phyloP scores from a whole-genome alignment of 257 asterid species.

The Solanum infundibuliforme region DNA sequence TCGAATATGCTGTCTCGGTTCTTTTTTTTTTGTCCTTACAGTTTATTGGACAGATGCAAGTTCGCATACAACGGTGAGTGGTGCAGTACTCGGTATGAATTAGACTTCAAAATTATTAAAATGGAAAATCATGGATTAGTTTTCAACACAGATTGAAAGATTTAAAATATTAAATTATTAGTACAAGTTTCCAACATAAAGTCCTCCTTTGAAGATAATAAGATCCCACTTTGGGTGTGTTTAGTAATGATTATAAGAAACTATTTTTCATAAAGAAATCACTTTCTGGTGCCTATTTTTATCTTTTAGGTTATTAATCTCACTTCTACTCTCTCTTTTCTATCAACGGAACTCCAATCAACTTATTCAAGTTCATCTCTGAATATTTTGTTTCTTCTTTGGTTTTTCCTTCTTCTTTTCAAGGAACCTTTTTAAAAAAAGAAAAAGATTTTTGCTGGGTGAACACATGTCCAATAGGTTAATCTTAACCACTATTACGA shows the following conservation, averaged over 20 bases:
- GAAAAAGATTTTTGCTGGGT: background rate
- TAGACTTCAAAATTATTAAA: background rate
- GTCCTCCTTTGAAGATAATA: background rate
- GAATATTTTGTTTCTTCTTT: background rate
- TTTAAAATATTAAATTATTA: background rate
- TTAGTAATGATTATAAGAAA: too few relatives aligned
- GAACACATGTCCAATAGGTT: background rate
- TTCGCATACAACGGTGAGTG: background rate
- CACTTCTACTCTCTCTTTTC: background rate
- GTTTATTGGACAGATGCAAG: background rate
- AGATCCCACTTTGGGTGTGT: background rate
- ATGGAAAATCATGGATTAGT: background rate
- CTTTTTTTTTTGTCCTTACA: background rate
- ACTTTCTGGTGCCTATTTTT: background rate
- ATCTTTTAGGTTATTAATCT: background rate
- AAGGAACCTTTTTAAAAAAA: too few relatives aligned
- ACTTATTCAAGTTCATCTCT: background rate
- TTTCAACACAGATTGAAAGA: background rate
- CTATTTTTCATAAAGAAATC: background rate
- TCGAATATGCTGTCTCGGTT: background rate
- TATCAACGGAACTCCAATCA: background rate
- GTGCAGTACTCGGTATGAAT: background rate
- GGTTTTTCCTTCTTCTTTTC: too few relatives aligned
- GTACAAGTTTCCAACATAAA: background rate
- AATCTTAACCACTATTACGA: background rate